phyloP scores from a whole-genome alignment of 1,284 basidiomycete species.

The Ceratobasidium sp. region DNA sequence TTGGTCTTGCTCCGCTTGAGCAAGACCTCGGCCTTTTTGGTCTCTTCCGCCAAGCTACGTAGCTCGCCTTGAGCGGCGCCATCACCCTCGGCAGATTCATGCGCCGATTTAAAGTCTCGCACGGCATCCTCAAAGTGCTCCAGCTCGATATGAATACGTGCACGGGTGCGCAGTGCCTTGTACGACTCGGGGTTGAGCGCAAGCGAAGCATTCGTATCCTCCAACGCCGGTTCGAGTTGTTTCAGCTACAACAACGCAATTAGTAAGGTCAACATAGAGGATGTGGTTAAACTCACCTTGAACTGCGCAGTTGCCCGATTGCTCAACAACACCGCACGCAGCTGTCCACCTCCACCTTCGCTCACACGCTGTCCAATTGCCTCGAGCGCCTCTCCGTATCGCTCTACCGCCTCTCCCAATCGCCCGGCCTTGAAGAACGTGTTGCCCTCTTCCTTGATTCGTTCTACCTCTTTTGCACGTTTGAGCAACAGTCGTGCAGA shows the following conservation, averaged over 20 bases:
- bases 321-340: conserved; percentile 78
- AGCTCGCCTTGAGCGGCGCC: conserved; percentile 69
- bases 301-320: conserved; percentile 84
- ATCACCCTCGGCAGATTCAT: conserved; percentile 64
- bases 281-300: conserved; percentile 57
- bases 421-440: conserved; percentile 70
- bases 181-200: conserved; percentile 69
- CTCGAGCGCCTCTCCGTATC: conserved; percentile 74
- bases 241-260: conserved; percentile 58
- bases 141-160: conserved; percentile 74
- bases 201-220: conserved; percentile 74
- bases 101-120: conserved; percentile 77
- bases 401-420: conserved; percentile 67
- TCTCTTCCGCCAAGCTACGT: conserved; percentile 65
- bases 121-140: conserved; percentile 78
- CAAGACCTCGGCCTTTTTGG: conserved; percentile 76
- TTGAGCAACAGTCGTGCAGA: conserved; percentile 74
- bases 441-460: conserved; percentile 86
- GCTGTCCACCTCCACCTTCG: conserved; percentile 68
- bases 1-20: conserved; percentile 85
- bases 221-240: conserved; percentile 69
- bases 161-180: conserved; percentile 86
- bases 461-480: conserved; percentile 78
- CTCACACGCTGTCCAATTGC: conserved; percentile 18
- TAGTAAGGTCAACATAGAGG: conserved; percentile 16